Evolutionary conservation across 176 grass and related monocot species (phyloP).

Genomic region (Triticum aestivum): IWGSC_CS_RefSeq_v2.1 NC_057807.1:470130364-470130863

Average conservation of each 20-base stretch:
- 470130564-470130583: background rate
- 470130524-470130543: background rate
- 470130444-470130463: background rate
- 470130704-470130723: slow-evolving; percentile 83
- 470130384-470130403: background rate
- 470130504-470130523: too few species aligned
- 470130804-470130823: slow-evolving; percentile 76
- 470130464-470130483: background rate
- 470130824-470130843: background rate
- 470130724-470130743: slow-evolving; percentile 58
- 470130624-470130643: too few species aligned
- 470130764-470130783: slow-evolving; percentile 88
- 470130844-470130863: background rate
- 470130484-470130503: background rate
- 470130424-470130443: background rate
- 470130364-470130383: background rate
- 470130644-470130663: too few species aligned
- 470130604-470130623: too few species aligned
- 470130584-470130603: too few species aligned
- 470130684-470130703: slow-evolving; percentile 72
- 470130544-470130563: background rate
- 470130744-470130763: slow-evolving; percentile 92
- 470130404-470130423: background rate
- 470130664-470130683: slow-evolving; percentile 66
- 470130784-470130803: slow-evolving; percentile 64